Evolutionary conservation across 2,329 filamentous ascomycete genomes (phyloP).

Genomic region (Basipetospora chlamydospora): DNA sequence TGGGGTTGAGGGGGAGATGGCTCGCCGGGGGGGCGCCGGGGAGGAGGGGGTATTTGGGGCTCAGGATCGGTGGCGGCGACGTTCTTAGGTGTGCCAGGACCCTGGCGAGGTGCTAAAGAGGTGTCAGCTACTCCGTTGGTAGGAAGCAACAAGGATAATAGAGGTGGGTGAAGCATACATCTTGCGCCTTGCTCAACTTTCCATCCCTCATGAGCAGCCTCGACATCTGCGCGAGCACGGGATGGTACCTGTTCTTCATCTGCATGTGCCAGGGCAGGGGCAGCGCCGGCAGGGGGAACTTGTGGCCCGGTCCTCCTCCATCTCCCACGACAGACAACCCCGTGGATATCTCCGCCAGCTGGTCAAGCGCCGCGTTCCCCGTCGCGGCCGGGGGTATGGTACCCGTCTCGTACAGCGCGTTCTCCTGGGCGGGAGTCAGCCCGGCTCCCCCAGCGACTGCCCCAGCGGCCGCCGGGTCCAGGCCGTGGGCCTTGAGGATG

Average conservation of each 20-base stretch:
- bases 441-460: slow-evolving; percentile 15
- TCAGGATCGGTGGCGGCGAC: slow-evolving; percentile 61
- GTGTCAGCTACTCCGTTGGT: no score
- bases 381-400: slow-evolving; percentile 20
- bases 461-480: not conserved
- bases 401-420: slow-evolving; percentile 26
- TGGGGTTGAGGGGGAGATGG: slow-evolving; percentile 76
- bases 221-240: slow-evolving; percentile 73
- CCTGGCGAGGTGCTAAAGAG: slow-evolving; percentile 62
- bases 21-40: slow-evolving; percentile 62
- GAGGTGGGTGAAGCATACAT: slow-evolving; percentile 37
- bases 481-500: slow-evolving; percentile 6
- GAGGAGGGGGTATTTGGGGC: slow-evolving; percentile 54
- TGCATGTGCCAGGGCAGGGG: slow-evolving; percentile 48
- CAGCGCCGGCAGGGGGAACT: slow-evolving; percentile 58
- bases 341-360: slow-evolving; percentile 8
- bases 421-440: slow-evolving; percentile 27
- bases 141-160: not conserved
- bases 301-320: slow-evolving; percentile 42
- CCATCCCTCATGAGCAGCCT: slow-evolving; percentile 85
- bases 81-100: slow-evolving; percentile 79
- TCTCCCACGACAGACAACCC: slow-evolving; percentile 9
- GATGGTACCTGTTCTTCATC: slow-evolving; percentile 72
- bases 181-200: slow-evolving; percentile 79
- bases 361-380: slow-evolving; percentile 6